Conservation (phyloP, 2,329 filamentous ascomycete species). For the Aspergillus sp. region DNA sequence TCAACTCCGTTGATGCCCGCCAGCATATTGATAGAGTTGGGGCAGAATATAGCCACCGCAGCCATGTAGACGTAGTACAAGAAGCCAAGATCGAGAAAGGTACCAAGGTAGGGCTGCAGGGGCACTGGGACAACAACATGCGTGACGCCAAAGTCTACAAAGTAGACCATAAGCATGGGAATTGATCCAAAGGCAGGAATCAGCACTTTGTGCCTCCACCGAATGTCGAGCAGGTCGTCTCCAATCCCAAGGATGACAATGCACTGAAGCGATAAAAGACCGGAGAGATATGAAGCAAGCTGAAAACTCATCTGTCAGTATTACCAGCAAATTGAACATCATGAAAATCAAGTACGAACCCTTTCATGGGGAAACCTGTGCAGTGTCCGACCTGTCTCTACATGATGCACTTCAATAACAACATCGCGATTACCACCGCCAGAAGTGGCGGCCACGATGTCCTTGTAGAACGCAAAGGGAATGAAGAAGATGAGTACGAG, state of each 20-base stretch:
- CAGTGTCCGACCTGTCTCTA: constrained; percentile 81
- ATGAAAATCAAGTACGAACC: constrained; percentile 52
- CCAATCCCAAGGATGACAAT: constrained; percentile 90
- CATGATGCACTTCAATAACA: constrained; percentile 71
- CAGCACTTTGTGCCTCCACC: constrained; percentile 98
- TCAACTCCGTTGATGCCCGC: constrained; percentile 99
- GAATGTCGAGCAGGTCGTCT: constrained; percentile 96
- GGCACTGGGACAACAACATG: constrained; percentile 89
- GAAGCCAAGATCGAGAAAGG: constrained; percentile 79
- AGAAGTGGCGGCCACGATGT: constrained; percentile 92
- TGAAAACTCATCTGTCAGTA: constrained; percentile 42
- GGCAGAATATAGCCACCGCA: constrained; percentile 92
- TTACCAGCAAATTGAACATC: neutral
- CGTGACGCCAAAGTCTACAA: constrained; percentile 97
- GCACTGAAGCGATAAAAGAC: constrained; percentile 87
- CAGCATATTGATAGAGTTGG: constrained; percentile 99
- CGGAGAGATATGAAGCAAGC: constrained; percentile 93
- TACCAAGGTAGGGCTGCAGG: constrained; percentile 80
- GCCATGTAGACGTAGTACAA: constrained; percentile 98
- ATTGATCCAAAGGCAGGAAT: constrained; percentile 94
- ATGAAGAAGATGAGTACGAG: constrained; percentile 89
- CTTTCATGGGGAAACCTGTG: constrained; percentile 95
- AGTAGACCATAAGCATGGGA: constrained; percentile 94
- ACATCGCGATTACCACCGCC: constrained; percentile 91
- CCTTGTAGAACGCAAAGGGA: constrained; percentile 97